Evolutionary conservation across 192 early-diverging fungal genomes (phyloP).

Genomic region (Coemansia sp.): DNA sequence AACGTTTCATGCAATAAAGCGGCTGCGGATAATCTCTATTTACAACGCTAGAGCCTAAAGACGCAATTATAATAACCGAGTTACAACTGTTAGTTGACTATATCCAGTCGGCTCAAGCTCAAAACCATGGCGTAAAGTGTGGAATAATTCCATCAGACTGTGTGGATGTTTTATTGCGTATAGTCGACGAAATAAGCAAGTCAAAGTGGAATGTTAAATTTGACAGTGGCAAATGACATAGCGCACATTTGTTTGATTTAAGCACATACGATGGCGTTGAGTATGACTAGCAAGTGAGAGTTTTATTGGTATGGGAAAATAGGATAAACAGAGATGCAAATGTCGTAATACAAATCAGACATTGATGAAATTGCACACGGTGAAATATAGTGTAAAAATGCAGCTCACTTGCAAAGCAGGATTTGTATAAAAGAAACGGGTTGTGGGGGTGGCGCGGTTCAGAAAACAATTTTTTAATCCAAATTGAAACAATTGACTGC

Average conservation of each 20-base stretch:
- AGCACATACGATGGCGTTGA: background rate
- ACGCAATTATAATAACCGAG: background rate
- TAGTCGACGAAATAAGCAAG: background rate
- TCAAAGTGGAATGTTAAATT: background rate
- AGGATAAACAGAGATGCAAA: too few species aligned
- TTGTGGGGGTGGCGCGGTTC: too few species aligned
- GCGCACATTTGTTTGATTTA: background rate
- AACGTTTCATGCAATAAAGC: background rate
- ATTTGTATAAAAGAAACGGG: too few species aligned
- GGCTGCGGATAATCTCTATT: background rate
- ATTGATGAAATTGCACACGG: too few species aligned
- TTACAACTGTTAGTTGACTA: background rate
- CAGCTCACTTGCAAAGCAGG: too few species aligned
- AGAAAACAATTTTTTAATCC: too few species aligned
- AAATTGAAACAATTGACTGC: too few species aligned
- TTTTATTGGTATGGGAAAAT: too few species aligned
- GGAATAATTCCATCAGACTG: background rate
- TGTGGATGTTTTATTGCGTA: background rate
- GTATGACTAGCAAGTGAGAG: background rate
- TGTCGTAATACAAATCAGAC: too few species aligned
- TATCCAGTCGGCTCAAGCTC: background rate
- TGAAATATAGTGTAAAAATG: too few species aligned
- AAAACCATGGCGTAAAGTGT: background rate
- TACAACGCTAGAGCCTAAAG: background rate
- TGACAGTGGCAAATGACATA: background rate